These are phyloP conservation scores for Botrytis fabae DNA, from an alignment of 2,329 filamentous ascomycete genomes.

Conservation along the genomic window DNA sequence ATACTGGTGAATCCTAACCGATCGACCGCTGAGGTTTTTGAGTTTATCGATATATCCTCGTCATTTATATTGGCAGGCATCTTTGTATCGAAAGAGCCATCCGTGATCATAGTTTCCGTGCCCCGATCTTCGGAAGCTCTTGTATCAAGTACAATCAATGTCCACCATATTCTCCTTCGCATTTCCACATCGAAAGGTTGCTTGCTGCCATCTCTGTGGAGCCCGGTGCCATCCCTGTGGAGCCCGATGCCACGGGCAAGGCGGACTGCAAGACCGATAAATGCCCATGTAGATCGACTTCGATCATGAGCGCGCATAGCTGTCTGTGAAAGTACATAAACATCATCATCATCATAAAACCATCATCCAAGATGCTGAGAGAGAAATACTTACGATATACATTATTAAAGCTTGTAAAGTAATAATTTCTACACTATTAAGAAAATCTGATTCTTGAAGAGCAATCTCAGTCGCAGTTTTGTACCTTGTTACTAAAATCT, in stretches of 20 bases:
- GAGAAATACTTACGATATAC: conserved; percentile 54
- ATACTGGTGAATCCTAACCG: conserved; percentile 26
- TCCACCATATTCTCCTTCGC: conserved; percentile 54
- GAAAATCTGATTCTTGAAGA: conserved; percentile 55
- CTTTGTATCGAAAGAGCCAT: conserved; percentile 48
- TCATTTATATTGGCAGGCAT: conserved; percentile 55
- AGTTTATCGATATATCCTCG: conserved; percentile 44
- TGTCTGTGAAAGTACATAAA: conserved; percentile 9
- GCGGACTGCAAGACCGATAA: conserved; percentile 43
- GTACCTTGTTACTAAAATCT: conserved; percentile 21
- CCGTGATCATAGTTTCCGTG: conserved; percentile 47
- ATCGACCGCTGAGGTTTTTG: neutral
- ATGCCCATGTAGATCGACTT: conserved; percentile 44
- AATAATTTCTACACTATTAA: conserved; percentile 61
- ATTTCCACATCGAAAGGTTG: conserved; percentile 52
- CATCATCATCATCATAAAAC: neutral
- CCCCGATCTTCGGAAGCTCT: conserved; percentile 53
- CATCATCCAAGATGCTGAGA: neutral
- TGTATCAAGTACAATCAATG: conserved; percentile 49
- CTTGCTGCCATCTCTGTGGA: conserved; percentile 52
- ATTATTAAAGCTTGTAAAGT: conserved; percentile 63
- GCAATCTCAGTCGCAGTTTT: conserved; percentile 25
- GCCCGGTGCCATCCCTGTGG: conserved; percentile 49
- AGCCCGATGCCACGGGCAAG: conserved; percentile 47
- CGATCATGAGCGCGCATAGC: conserved; percentile 31